These are phyloP conservation scores for Thielaviopsis euricoi DNA, from an alignment of 2,329 filamentous ascomycete species.

Conservation along the genomic window DNA sequence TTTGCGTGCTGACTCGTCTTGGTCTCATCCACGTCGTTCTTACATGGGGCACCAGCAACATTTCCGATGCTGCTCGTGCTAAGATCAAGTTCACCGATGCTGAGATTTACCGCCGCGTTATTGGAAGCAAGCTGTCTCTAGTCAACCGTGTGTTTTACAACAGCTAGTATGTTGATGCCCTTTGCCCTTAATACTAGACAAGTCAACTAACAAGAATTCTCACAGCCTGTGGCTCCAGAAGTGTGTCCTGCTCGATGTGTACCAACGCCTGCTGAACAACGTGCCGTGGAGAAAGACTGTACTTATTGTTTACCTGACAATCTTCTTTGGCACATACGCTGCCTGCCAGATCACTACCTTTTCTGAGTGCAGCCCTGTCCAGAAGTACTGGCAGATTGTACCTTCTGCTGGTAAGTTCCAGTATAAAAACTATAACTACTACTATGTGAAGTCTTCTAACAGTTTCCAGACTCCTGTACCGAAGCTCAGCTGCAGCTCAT, in stretches of 20 bases:
- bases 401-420: conserved; percentile 21
- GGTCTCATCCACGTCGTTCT: conserved; percentile 20
- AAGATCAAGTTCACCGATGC: conserved; percentile 16
- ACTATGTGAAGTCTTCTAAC: background rate
- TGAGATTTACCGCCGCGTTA: conserved; percentile 20
- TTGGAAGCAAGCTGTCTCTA: conserved; percentile 21
- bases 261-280: conserved; percentile 15
- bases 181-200: background rate
- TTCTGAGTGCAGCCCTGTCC: conserved; percentile 27
- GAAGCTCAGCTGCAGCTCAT: conserved; percentile 20
- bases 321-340: conserved; percentile 19
- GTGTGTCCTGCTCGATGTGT: conserved; percentile 17
- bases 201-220: background rate
- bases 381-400: conserved; percentile 39
- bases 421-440: background rate
- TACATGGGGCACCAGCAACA: conserved; percentile 22
- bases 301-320: conserved; percentile 16
- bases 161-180: conserved; percentile 18
- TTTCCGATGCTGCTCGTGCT: conserved; percentile 15
- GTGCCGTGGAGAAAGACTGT: conserved; percentile 15
- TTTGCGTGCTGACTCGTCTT: conserved; percentile 17
- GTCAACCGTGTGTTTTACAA: conserved; percentile 20
- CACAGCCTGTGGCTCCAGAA: conserved; percentile 18
- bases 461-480: conserved; percentile 15
- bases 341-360: conserved; percentile 20